Evolutionary conservation across 177 flowering plant species (phyloP), one percentile per base, ranked within the genome.

Genomic region (Tripterygium wilfordii): DNA sequence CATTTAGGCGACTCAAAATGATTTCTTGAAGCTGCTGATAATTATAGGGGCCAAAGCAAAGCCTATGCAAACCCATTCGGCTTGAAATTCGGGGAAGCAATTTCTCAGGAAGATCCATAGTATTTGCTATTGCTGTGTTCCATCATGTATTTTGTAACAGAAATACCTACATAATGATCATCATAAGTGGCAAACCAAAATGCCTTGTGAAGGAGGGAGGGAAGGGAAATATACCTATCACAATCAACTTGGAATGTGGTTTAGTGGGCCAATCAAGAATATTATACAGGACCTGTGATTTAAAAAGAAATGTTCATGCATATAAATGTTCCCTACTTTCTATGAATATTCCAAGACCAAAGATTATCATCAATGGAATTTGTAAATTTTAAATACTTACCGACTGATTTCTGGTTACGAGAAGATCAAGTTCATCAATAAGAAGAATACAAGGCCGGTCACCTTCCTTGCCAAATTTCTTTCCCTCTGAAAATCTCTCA

Each of bases 31-130:
- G 85, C 42, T 92, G 96, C 51, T 68, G 88, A 51, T 72, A 68
- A 56, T 77, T 85, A 54, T 91, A 91, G 26, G 95, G 98, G 28
- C 88, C 80, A 80, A 88, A 91, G 67, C 95, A 88, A 30, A 88
- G 79, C 66, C 96, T 78, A 53, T 91, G 92, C 29, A 88, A 77
- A 38, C 98, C 98, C 98, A 91, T 80, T 1, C 95, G 88, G 49
- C 98, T 91, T 49, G 98, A 88, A 54, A 88, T 91, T 14, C 95
- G 86, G 19, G 96, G 98, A 61, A 88, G 90, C 66, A 91, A 62
- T 76, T 91, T 91, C 68, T 91, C 98, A 51, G 96, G 96, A 63
- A 91, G 96, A 71, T 91, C 96, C 98, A 91, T 91, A 12, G 98
- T 91, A 65, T 91, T 91, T 62, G 98, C 94, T 67, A 91, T 85